Conservation (phyloP, 2,329 filamentous ascomycete species). For the Dothideomycetes sp. region DNA sequence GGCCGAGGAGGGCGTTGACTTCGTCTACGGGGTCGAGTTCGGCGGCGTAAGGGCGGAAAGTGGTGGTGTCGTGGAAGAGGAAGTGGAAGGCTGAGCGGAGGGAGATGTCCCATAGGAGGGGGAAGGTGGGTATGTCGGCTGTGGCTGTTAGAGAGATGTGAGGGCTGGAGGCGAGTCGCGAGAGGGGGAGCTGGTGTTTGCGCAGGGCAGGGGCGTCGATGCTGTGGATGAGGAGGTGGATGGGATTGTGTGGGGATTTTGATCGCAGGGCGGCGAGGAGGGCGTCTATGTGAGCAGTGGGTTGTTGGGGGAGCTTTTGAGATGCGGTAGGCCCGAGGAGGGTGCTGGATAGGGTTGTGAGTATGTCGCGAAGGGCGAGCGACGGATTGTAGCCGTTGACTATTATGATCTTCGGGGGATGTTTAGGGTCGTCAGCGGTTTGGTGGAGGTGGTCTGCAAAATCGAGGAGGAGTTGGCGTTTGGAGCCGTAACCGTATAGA, state of each 20-base stretch:
- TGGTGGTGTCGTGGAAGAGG: conserved; percentile 88
- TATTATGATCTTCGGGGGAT: conserved; percentile 56
- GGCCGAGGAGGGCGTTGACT: conserved; percentile 76
- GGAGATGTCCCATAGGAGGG: conserved; percentile 79
- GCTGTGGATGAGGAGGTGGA: conserved; percentile 55
- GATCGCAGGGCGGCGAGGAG: conserved; percentile 51
- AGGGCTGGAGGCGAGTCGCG: conserved; percentile 64
- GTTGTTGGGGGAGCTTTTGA: conserved; percentile 51
- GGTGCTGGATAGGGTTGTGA: conserved; percentile 57
- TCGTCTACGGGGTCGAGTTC: conserved; percentile 83
- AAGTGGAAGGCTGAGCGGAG: conserved; percentile 77
- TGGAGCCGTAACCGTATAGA: conserved; percentile 87
- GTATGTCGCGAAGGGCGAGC: conserved; percentile 56
- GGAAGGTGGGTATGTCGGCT: conserved; percentile 77
- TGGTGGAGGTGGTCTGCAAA: conserved; percentile 64
- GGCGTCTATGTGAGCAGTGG: conserved; percentile 55
- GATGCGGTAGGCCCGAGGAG: conserved; percentile 34
- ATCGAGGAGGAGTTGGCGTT: conserved; percentile 59
- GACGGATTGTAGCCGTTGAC: conserved; percentile 73
- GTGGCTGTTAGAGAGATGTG: conserved; percentile 66
- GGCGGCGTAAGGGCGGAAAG: conserved; percentile 61
- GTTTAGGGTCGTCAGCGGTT: conserved; percentile 18
- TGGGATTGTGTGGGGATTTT: conserved; percentile 24
- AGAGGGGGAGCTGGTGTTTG: conserved; percentile 62
- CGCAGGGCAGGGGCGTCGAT: conserved; percentile 73